These are phyloP conservation scores for Hirsutella minnesotensis DNA, from an alignment of 2,329 filamentous ascomycete genomes.

Conservation along the genomic window DNA sequence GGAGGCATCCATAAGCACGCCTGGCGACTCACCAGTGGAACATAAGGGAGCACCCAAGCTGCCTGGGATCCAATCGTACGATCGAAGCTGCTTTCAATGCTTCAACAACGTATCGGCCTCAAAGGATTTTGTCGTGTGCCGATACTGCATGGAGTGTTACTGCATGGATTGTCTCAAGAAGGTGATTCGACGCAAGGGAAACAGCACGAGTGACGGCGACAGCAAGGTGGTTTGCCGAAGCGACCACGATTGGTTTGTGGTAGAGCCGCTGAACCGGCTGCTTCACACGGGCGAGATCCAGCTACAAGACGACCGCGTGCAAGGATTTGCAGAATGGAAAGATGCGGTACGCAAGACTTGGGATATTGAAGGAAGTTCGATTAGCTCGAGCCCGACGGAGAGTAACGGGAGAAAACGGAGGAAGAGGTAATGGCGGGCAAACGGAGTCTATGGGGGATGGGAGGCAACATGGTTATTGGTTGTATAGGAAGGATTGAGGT, in stretches of 20 bases:
- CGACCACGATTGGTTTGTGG: conserved; percentile 26
- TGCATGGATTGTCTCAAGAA: conserved; percentile 21
- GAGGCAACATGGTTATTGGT: neutral
- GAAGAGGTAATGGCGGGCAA: neutral
- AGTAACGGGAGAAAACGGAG: neutral
- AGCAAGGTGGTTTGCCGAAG: conserved; percentile 20
- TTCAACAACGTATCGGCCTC: conserved; percentile 19
- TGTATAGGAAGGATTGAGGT: neutral
- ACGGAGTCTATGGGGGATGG: too few species aligned
- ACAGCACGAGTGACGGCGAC: conserved; percentile 16
- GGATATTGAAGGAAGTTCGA: conserved; percentile 4
- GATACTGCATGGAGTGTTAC: conserved; percentile 26
- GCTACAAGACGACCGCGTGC: conserved; percentile 17
- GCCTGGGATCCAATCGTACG: conserved; percentile 20
- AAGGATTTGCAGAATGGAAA: conserved; percentile 24
- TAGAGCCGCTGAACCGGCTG: conserved; percentile 21
- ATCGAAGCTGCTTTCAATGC: conserved; percentile 26
- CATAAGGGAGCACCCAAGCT: conserved; percentile 22
- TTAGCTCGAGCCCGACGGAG: too few species aligned
- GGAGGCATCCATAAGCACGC: conserved; percentile 13
- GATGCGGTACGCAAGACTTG: conserved; percentile 18
- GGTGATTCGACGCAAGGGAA: conserved; percentile 16
- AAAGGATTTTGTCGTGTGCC: conserved; percentile 23
- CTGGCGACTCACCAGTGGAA: conserved; percentile 16
- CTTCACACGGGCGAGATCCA: conserved; percentile 27